phyloP scores from a whole-genome alignment of 108 stramenopile species.

The Pseudonitzschia multistriata region DNA sequence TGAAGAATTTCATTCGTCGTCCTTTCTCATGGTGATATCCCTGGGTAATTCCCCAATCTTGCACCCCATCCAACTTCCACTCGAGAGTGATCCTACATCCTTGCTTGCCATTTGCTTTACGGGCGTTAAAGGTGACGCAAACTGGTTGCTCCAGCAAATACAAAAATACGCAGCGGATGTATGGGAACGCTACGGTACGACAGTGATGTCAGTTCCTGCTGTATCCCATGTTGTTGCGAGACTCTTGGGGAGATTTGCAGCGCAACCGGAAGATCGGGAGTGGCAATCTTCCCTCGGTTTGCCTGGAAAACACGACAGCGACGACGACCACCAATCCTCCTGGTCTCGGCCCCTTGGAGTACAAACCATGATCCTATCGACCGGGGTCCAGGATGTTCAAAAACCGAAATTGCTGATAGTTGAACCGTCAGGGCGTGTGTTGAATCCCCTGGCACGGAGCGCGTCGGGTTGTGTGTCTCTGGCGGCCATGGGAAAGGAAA shows the following conservation, averaged over 20 bases:
- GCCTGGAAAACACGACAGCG: conserved; percentile 3
- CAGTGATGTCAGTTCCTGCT: conserved; percentile 7
- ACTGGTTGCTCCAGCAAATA: conserved; percentile 33
- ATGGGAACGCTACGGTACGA: conserved; percentile 38
- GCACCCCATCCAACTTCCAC: conserved; percentile 7
- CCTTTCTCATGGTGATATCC: conserved; percentile 20
- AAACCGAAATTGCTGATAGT: conserved; percentile 3
- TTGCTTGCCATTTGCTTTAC: conserved; percentile 32
- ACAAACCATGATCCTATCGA: conserved; percentile 20
- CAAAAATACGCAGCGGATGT: conserved; percentile 22
- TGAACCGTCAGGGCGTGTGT: conserved; percentile 14
- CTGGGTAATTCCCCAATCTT: conserved; percentile 18
- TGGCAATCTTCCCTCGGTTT: conserved; percentile 24
- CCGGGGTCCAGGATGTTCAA: not conserved
- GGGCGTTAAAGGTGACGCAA: conserved; percentile 41
- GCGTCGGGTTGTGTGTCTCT: not conserved
- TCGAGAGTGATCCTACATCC: not conserved
- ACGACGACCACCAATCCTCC: not conserved
- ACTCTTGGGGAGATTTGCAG: conserved; percentile 22
- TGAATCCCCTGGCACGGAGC: conserved; percentile 7
- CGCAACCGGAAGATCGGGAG: conserved; percentile 16
- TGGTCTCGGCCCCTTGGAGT: conserved; percentile 39
- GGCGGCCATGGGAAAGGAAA: conserved; percentile 15
- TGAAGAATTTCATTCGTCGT: not conserved
- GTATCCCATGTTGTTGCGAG: conserved; percentile 30